Percentiles rank a stretch among this genome's conserved stretches.
These are phyloP conservation scores for Fusarium multiceps DNA, from an alignment of 2,329 filamentous ascomycete species.

Conservation along the genomic window DNA sequence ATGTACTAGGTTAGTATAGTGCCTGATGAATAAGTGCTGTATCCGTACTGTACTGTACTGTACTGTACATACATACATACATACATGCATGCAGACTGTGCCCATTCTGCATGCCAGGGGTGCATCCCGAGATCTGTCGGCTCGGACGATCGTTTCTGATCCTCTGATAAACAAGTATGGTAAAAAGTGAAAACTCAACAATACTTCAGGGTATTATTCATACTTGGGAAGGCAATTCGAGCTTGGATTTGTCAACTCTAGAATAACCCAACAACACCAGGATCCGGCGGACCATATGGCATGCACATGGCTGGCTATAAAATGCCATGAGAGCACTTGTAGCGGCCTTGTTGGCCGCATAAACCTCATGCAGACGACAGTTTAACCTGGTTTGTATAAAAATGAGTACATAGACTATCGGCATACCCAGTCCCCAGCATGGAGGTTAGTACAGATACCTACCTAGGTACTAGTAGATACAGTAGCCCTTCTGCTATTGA, in stretches of 20 bases:
- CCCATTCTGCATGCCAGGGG: background rate
- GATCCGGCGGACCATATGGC: background rate
- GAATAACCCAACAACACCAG: background rate
- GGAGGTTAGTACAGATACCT: background rate
- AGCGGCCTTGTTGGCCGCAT: slow-evolving; percentile 3
- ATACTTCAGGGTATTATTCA: background rate
- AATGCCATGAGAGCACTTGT: background rate
- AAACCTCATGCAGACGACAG: slow-evolving; percentile 13
- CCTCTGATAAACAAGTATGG: background rate
- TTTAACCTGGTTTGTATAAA: background rate
- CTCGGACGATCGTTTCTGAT: background rate
- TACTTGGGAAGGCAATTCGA: background rate
- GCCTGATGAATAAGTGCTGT: background rate
- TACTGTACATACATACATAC: background rate
- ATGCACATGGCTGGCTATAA: background rate
- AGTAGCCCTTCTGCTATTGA: background rate
- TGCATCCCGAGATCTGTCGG: slow-evolving; percentile 9
- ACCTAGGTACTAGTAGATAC: background rate
- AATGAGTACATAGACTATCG: background rate
- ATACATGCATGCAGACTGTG: background rate
- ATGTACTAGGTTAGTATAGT: too few species aligned
- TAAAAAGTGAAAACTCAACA: background rate
- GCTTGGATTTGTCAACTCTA: background rate
- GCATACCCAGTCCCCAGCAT: background rate
- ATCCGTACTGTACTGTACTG: background rate